Evolutionary conservation across 202 grass and related monocot species (phyloP), one percentile per base, ranked within the genome.

Genomic region (Digitaria exilis): DNA sequence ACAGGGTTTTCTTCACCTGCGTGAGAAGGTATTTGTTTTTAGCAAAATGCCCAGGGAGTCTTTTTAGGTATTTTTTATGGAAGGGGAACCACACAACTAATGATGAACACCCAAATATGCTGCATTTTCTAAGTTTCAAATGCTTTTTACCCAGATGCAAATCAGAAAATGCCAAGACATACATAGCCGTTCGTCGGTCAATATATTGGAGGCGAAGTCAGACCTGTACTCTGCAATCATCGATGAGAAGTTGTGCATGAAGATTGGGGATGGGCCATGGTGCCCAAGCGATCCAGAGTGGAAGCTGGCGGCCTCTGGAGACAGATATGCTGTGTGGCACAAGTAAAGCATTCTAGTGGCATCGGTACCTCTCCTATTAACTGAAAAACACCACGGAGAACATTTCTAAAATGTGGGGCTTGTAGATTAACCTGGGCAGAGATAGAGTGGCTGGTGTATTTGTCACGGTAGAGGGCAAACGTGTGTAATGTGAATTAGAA

Each of bases 271-370:
- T 18, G 85, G 86, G 12, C 76, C 91, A 0, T 96, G 96, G 96
- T 92, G 90, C 81, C 96, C 96, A 46, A 87, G 65, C 8, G 89
- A 78, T 28, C 43, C 18, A 9, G 85, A 94, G 65, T 96, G 91
- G 91, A 94, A 78, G 71, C 35, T 98, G 30, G 91, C 85, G 26
- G 79, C 84, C 28, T 87, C 70, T 60, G 96, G 96, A 28, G 65
- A 81, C 22, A 87, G 87, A 98, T 98, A 98, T 31, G 96, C 96
- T 41, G 91, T 96, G 19, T 98, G 96, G 96, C 89, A 90, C 41
- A 98, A 89, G 64, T 98, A 85, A 86, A 50, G 37, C 35, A 51
- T 81, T 80, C 30, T 19, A 59, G 13, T 32, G 25, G 50, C 49
- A 73, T 5, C 55, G 18, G 59, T 12, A 31, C 43, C 22, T 15